Evolutionary conservation across 345 rosid genomes (phyloP), one percentile per base, ranked within the genome.

Genomic region (Lagerstroemia speciosa): DNA sequence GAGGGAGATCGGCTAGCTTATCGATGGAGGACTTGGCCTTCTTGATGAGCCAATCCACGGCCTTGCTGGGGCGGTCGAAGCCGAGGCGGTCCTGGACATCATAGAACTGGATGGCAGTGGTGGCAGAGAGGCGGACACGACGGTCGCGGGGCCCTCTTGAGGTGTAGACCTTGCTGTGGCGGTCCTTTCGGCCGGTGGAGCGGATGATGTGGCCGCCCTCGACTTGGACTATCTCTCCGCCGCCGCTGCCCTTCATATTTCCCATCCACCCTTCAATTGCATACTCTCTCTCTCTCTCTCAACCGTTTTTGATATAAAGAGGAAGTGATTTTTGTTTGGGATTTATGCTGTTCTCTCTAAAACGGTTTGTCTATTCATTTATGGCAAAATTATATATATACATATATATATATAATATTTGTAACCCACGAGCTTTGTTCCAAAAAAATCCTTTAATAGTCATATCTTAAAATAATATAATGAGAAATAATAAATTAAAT

Each of bases 1-100:
- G 84, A 2, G 88, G 90, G 12, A 83, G 73, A 81, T 74, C 81
- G 29, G 85, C 81, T 30, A 91, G 91, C 78, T 84, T 83, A 75
- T 91, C 97, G 48, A 91, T 87, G 48, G 95, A 81, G n/a, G 92
- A 72, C 71, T 87, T 87, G 0, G 97, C 97, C 74, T 91, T 87
- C 74, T 73, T 86, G 74, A 91, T 91, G 52, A 91, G 89, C 97
- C 97, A 91, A 57, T 91, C 97, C 3, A 91, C 93, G 14, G 97
- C 95, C 75, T 89, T 91, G 71, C 97, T 91, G 36, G 97, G 97
- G 36, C 97, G 78, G 79, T 91, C 95, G 57, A 81, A 91, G 52
- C 95, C 93, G 57, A 91, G 78, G 72, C 97, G 83, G 82, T 86
- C 97, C 80, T 91, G 93, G 63, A 89, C 96, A 69, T 89, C 97